These are phyloP conservation scores for Bipolaris zeicola DNA, from an alignment of 2,329 filamentous ascomycete genomes.

Conservation along the genomic window DNA sequence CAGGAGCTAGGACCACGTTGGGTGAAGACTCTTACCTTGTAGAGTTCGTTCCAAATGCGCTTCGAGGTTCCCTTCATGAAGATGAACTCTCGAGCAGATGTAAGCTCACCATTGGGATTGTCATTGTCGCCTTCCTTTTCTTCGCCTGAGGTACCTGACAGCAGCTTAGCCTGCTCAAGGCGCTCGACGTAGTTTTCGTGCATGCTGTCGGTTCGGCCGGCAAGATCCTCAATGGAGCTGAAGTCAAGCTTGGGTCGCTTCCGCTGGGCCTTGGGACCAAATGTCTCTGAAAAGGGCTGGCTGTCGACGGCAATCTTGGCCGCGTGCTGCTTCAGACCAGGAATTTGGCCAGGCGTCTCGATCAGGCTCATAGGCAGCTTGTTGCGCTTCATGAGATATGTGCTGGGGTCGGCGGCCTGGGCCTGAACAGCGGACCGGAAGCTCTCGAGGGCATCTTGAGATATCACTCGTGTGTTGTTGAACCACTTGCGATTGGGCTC, in stretches of 20 bases:
- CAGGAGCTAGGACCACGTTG: neutral
- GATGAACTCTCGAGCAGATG: constrained; percentile 66
- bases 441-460: constrained; percentile 81
- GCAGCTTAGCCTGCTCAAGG: constrained; percentile 75
- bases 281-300: constrained; percentile 83
- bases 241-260: constrained; percentile 91
- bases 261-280: constrained; percentile 89
- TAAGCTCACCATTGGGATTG: constrained; percentile 49
- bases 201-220: constrained; percentile 77
- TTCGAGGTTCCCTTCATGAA: constrained; percentile 96
- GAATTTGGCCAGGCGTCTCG: constrained; percentile 71
- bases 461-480: constrained; percentile 88
- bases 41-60: constrained; percentile 81
- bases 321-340: constrained; percentile 88
- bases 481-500: constrained; percentile 99
- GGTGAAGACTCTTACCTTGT: constrained; percentile 67
- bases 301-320: constrained; percentile 94
- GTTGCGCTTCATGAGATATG: constrained; percentile 93
- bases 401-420: constrained; percentile 87
- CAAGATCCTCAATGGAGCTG: constrained; percentile 79
- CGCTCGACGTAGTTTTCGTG: constrained; percentile 82
- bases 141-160: constrained; percentile 71
- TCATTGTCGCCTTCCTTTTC: constrained; percentile 50
- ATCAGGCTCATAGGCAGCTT: constrained; percentile 97
- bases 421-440: constrained; percentile 94